phyloP scores from a whole-genome alignment of 345 rosid species.

The Brassica incana region DNA sequence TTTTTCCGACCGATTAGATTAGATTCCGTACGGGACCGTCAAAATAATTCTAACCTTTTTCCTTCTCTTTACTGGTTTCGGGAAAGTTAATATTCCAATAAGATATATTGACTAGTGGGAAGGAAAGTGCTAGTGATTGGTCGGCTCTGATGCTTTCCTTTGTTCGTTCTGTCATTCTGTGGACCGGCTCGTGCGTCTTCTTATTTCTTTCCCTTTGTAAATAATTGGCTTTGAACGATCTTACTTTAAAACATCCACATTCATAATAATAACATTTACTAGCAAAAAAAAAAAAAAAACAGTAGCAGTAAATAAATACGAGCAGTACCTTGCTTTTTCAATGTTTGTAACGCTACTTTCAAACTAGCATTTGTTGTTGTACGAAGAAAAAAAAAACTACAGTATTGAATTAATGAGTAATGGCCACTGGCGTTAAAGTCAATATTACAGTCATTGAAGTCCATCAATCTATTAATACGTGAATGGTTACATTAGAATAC shows the following conservation, averaged over 20 bases:
- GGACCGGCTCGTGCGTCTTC: conserved; percentile 14
- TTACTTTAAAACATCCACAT: background rate
- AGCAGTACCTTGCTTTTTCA: background rate
- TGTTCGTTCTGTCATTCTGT: conserved; percentile 2
- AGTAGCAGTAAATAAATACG: background rate
- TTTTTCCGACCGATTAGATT: conserved; percentile 10
- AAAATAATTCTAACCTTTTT: background rate
- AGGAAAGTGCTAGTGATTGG: background rate
- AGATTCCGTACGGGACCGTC: conserved; percentile 14
- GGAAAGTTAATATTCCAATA: conserved; percentile 7
- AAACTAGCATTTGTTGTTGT: background rate
- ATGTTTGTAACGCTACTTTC: conserved; percentile 11
- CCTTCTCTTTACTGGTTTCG: background rate
- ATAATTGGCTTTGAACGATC: background rate
- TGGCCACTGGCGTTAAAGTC: conserved; percentile 11
- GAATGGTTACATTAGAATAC: background rate
- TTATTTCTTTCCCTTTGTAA: background rate
- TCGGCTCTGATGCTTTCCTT: conserved; percentile 20
- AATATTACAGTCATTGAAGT: background rate
- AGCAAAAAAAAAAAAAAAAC: background rate
- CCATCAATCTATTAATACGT: background rate
- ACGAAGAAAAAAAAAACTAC: background rate
- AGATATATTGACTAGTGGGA: background rate
- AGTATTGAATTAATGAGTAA: background rate
- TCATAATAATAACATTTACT: background rate